Conservation (phyloP, 441 rosid genomes). For the Populus tomentosa region DNA sequence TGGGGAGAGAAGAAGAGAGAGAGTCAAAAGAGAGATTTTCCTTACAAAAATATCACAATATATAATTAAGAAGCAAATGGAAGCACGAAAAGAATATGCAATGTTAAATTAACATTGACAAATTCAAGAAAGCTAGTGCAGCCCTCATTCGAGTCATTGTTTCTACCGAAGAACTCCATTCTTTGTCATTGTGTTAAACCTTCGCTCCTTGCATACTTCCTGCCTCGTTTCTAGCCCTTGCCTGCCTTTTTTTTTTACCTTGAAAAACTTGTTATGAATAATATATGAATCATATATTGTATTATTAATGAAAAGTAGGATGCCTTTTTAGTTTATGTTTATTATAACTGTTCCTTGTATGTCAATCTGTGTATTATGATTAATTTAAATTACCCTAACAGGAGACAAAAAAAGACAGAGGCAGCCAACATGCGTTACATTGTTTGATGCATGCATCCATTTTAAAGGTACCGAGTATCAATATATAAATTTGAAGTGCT, state of each 20-base stretch:
- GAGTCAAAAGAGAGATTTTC: slow-evolving; percentile 24
- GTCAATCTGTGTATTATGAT: neutral
- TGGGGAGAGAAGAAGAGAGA: neutral
- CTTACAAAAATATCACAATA: neutral
- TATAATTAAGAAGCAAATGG: neutral
- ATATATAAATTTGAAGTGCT: neutral
- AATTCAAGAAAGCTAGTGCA: slow-evolving; percentile 9
- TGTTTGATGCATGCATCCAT: neutral
- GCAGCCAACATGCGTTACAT: neutral
- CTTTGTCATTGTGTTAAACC: slow-evolving; percentile 15
- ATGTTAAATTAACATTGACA: neutral
- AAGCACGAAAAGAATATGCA: neutral
- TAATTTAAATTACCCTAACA: neutral
- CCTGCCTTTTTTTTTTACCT: slow-evolving; percentile 15
- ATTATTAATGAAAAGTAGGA: slow-evolving; percentile 17
- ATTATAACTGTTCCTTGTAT: too few relatives aligned
- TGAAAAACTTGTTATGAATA: slow-evolving; percentile 16
- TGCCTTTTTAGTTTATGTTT: slow-evolving; percentile 15
- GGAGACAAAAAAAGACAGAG: neutral
- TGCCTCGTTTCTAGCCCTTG: slow-evolving; percentile 28
- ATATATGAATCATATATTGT: neutral
- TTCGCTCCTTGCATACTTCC: slow-evolving; percentile 21
- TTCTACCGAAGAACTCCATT: slow-evolving; percentile 19
- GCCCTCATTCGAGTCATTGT: neutral
- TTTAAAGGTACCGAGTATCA: neutral